Base-by-base conservation (phyloP, 1,284 basidiomycete species). In the Puccinia triticina region DNA sequence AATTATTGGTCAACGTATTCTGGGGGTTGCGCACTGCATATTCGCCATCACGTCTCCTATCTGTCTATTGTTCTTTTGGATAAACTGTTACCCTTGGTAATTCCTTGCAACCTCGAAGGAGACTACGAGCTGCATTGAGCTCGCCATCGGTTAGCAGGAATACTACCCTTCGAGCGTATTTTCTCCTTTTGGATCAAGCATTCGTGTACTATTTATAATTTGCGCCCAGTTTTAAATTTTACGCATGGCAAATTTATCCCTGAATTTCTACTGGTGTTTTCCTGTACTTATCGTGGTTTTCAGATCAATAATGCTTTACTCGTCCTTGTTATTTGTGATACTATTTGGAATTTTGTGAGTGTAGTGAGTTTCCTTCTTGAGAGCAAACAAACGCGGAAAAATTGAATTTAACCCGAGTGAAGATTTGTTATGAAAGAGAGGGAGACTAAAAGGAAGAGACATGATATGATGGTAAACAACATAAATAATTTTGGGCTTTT, bases 401-500 rank as follows among this genome's bases (percentile, higher is more conserved):
- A 32, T 26, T 34, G 53, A 40, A 12, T 29, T 69, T 69, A n/a
- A 50, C 29, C n/a, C 34, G 21, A 2, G 16, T 34, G 59, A 16
- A 64, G 5, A 34, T 66, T 37, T 26, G 34, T 21, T 1, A 57
- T 57, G 16, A 69, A n/a, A n/a, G 14, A 21, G 32, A 40, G n/a
- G n/a, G n/a, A n/a, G 83, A 85, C 57, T 83, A 84, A 73, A 86
- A 86, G 55, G 85, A 87, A 66, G 48, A 81, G 84, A 71, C 84
- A 83, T 21, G 88, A 88, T 69, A 89, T 88, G 8, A 93, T 84
- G 92, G 90, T 29, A 92, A 83, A 77, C 71, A 43, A 82, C 48
- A 71, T 53, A 92, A 91, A 14, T 91, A 92, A 48, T 91, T 26
- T 48, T 11, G 23, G 34, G 23, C 0, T 66, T 21, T 40, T 29